phyloP scores from a whole-genome alignment of 495 filamentous ascomycete genomes.

The Aspergillus hancockii region DNA sequence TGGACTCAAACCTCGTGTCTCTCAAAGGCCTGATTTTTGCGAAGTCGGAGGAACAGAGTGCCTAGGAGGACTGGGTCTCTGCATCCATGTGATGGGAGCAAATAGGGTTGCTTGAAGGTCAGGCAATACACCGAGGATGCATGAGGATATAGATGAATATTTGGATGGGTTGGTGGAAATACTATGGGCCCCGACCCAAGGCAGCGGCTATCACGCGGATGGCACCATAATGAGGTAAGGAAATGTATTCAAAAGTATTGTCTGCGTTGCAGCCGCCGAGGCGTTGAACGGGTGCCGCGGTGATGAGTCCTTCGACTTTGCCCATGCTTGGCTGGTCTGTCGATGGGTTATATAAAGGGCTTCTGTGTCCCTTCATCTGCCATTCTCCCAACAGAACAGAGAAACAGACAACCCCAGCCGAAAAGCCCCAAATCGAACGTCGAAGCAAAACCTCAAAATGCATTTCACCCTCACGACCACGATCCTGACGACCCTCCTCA shows the following conservation, averaged over 20 bases:
- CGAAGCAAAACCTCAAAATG: slow-evolving; percentile 1
- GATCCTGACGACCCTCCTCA: background rate
- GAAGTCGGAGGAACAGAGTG: background rate
- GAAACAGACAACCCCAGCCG: background rate
- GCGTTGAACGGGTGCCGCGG: too few species aligned
- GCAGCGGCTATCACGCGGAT: background rate
- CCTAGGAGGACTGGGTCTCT: background rate
- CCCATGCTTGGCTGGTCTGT: background rate
- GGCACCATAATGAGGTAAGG: background rate
- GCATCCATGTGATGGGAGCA: background rate
- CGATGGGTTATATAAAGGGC: background rate
- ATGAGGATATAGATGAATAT: background rate
- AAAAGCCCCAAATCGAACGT: background rate
- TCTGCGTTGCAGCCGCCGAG: too few species aligned
- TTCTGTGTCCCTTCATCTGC: background rate
- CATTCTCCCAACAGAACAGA: background rate
- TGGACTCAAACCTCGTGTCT: background rate
- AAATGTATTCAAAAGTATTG: background rate
- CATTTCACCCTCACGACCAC: slow-evolving; percentile 1
- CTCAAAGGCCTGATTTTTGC: background rate
- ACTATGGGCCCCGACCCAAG: background rate
- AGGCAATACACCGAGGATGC: background rate
- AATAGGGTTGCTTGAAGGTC: background rate
- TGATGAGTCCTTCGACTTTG: too few species aligned
- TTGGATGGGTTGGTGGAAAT: background rate